Evolutionary conservation across 2,329 filamentous ascomycete genomes (phyloP).

Genomic region (Blumeriella jaapii): DNA sequence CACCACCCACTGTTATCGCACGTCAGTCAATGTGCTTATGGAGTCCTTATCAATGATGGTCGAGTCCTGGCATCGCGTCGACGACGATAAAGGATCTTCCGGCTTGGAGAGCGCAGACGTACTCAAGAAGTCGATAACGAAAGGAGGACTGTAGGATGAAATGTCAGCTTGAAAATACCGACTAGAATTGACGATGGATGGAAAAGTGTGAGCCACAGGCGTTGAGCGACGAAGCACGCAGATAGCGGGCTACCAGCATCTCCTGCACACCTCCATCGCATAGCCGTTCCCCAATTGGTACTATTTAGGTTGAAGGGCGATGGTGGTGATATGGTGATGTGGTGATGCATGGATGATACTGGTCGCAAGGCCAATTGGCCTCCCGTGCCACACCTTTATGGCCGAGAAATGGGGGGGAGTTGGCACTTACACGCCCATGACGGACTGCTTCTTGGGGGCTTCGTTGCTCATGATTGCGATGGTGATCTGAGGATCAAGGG

Average conservation of each 20-base stretch:
- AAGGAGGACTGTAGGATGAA: constrained; percentile 49
- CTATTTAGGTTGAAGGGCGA: constrained; percentile 17
- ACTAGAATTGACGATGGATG: constrained; percentile 7
- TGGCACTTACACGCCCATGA: constrained; percentile 54
- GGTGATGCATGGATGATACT: constrained; percentile 12
- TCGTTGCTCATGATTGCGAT: constrained; percentile 35
- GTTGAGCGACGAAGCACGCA: constrained; percentile 17
- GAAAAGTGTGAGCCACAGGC: constrained; percentile 15
- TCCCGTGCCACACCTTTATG: constrained; percentile 6
- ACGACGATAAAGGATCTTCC: constrained; percentile 9
- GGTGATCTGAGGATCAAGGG: constrained; percentile 31
- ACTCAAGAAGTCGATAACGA: constrained; percentile 98
- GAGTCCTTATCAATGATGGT: constrained; percentile 4
- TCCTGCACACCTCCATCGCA: constrained; percentile 11
- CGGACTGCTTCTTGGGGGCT: constrained; percentile 41
- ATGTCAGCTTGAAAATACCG: constrained; percentile 18
- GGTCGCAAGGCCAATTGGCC: constrained; percentile 9
- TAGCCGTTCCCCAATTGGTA: constrained; percentile 18
- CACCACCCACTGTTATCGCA: constrained; percentile 79
- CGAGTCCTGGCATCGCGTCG: constrained; percentile 6
- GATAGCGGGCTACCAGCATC: constrained; percentile 1
- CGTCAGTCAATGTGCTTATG: constrained; percentile 16
- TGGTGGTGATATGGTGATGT: too few relatives aligned
- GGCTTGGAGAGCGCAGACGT: constrained; percentile 40
- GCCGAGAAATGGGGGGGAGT: constrained; percentile 21